Percentiles rank a stretch among this genome's conserved stretches.
These are phyloP conservation scores for Sonneratia alba DNA, from an alignment of 345 rosid genomes.

Conservation along the genomic window DNA sequence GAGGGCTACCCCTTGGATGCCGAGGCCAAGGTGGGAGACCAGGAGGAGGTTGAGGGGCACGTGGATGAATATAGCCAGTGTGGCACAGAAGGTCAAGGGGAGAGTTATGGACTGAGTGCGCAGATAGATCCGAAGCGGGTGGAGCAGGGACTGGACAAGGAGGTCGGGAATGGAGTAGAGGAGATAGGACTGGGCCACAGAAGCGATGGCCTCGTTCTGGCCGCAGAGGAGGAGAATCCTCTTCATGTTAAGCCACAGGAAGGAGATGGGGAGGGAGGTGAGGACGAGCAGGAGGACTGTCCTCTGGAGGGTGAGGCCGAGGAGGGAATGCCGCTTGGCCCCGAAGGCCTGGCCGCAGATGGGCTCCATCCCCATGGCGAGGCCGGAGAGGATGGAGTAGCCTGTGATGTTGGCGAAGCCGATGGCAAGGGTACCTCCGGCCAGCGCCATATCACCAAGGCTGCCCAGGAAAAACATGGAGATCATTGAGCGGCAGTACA, in stretches of 20 bases:
- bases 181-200: conserved; percentile 54
- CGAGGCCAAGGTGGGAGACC: conserved; percentile 40
- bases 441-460: conserved; percentile 58
- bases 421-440: conserved; percentile 80
- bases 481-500: conserved; percentile 77
- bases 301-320: conserved; percentile 57
- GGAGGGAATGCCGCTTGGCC: conserved; percentile 45
- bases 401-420: conserved; percentile 91
- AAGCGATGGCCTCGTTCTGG: conserved; percentile 54
- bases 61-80: conserved; percentile 48
- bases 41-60: conserved; percentile 55
- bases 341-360: conserved; percentile 88
- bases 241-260: conserved; percentile 72
- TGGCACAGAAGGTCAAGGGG: conserved; percentile 60
- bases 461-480: conserved; percentile 72
- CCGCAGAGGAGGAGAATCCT: conserved; percentile 43
- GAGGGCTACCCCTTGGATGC: conserved; percentile 64
- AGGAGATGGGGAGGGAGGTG: conserved; percentile 50
- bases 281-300: conserved; percentile 48
- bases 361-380: conserved; percentile 87
- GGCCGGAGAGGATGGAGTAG: conserved; percentile 78
- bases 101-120: conserved; percentile 67
- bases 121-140: conserved; percentile 78
- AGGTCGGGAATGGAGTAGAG: conserved; percentile 76
- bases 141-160: conserved; percentile 61